phyloP scores from a whole-genome alignment of 148 eudicot genomes.

The Persicaria tinctoria region DNA sequence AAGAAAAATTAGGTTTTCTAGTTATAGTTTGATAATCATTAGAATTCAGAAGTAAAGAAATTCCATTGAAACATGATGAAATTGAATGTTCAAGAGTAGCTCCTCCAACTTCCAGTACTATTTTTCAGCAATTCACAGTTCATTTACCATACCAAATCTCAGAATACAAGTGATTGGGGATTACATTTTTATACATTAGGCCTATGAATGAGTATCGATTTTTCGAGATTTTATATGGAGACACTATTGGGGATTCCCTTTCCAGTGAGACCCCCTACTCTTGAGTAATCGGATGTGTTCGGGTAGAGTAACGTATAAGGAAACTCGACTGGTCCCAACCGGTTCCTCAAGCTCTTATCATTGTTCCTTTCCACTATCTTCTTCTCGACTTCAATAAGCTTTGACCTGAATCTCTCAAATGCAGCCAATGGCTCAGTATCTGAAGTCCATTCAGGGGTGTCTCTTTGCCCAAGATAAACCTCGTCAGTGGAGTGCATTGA shows the following conservation, averaged over 20 bases:
- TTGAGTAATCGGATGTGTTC: slow-evolving; percentile 41
- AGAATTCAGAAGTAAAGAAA: neutral
- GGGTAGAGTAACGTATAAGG: slow-evolving; percentile 62
- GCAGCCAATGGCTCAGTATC: slow-evolving; percentile 41
- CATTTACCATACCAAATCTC: neutral
- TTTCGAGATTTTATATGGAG: slow-evolving; percentile 26
- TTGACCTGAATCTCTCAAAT: slow-evolving; percentile 31
- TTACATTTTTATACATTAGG: neutral
- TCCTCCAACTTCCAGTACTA: neutral
- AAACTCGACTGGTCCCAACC: slow-evolving; percentile 50
- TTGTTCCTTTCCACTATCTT: slow-evolving; percentile 40
- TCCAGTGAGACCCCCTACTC: slow-evolving; percentile 44
- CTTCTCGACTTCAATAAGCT: slow-evolving; percentile 32
- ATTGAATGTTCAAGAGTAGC: neutral
- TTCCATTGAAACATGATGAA: neutral
- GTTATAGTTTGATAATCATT: neutral
- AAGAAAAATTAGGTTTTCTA: neutral
- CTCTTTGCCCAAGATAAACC: slow-evolving; percentile 68
- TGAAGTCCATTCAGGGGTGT: slow-evolving; percentile 47
- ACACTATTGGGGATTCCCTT: slow-evolving; percentile 66
- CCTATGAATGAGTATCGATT: neutral
- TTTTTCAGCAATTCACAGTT: neutral
- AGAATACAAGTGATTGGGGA: neutral
- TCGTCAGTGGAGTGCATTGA: slow-evolving; percentile 63
- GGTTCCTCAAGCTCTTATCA: slow-evolving; percentile 36